A percentile compares a stretch with the other conserved stretches of the same genome.
Evolutionary conservation across 192 early-diverging fungal species (phyloP).

Genomic region (Glomus cerebriforme): DNA sequence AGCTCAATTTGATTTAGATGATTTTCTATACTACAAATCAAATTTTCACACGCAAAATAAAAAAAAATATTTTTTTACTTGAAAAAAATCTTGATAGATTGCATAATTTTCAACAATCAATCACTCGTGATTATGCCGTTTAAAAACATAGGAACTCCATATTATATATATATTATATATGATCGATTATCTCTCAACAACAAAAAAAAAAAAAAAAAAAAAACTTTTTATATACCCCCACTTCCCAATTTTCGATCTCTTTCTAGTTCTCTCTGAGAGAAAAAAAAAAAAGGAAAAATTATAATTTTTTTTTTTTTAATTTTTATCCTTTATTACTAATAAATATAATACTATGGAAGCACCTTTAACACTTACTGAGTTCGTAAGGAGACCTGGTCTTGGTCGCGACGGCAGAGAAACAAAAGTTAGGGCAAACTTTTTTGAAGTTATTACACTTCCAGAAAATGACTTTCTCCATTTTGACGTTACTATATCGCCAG

Average conservation of each 20-base stretch:
- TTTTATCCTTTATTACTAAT: neutral
- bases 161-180: no score
- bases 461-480: constrained; percentile 79
- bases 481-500: constrained; percentile 74
- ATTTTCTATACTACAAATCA: neutral
- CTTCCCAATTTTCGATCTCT: no score
- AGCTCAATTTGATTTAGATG: neutral
- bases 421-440: constrained; percentile 70
- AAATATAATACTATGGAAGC: neutral
- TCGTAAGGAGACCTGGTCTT: constrained; percentile 44
- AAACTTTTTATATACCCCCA: no score
- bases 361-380: constrained; percentile 36
- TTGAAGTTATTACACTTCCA: constrained; percentile 71
- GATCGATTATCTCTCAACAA: no score
- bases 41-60: neutral
- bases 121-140: no score
- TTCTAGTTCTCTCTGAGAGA: no score
- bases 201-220: no score
- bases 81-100: neutral
- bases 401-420: constrained; percentile 50
- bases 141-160: no score
- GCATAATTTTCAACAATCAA: no score
- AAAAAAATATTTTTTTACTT: neutral
- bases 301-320: neutral
- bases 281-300: no score